Percentiles rank a stretch among this genome's conserved stretches.
Evolutionary conservation across 164 flowering plant genomes (phyloP).

Genomic region (Akebia trifoliata): DNA sequence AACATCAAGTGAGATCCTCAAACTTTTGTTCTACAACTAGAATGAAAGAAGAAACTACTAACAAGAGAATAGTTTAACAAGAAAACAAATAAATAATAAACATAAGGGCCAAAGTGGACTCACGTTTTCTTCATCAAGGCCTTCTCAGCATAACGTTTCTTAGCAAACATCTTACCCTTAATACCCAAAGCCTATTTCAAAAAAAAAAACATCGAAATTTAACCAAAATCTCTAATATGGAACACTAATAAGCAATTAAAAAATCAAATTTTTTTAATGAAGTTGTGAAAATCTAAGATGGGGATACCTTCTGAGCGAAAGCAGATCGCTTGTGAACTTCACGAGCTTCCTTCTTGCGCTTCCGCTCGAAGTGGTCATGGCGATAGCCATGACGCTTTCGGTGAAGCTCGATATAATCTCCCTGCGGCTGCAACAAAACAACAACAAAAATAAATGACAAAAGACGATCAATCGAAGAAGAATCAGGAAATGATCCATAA

Average conservation of each 20-base stretch:
- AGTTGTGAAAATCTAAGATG: background rate
- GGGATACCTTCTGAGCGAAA: conserved; percentile 60
- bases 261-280: background rate
- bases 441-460: conserved; percentile 7
- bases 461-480: background rate
- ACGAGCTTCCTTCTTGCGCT: conserved; percentile 97
- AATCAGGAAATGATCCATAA: background rate
- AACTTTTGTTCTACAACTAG: too few species aligned
- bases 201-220: background rate
- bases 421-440: conserved; percentile 68
- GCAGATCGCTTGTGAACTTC: conserved; percentile 75
- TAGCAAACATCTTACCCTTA: conserved; percentile 91
- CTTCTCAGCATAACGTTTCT: conserved; percentile 81
- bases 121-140: conserved; percentile 96
- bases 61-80: background rate
- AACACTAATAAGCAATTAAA: background rate
- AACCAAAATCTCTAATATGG: background rate
- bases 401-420: conserved; percentile 91
- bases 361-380: conserved; percentile 82
- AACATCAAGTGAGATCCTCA: too few species aligned
- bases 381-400: conserved; percentile 86
- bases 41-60: background rate
- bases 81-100: background rate
- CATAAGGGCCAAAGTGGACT: conserved; percentile 17
- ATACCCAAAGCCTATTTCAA: conserved; percentile 69